phyloP scores from a whole-genome alignment of 2,329 filamentous ascomycete species.

The Allantophomopsis cytisporea region DNA sequence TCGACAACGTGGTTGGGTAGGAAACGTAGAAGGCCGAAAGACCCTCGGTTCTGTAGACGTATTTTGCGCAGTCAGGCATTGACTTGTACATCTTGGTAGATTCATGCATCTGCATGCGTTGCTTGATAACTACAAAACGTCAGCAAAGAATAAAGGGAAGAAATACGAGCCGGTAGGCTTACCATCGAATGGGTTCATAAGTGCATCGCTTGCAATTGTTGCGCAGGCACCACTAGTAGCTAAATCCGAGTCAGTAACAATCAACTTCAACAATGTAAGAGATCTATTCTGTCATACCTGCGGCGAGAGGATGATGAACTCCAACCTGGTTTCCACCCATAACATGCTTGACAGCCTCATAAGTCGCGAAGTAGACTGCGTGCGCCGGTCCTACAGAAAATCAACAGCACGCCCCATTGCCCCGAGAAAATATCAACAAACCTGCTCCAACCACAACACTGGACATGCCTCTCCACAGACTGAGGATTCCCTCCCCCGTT shows the following conservation, averaged over 20 bases:
- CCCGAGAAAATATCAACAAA: slow-evolving; percentile 27
- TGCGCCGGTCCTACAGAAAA: slow-evolving; percentile 68
- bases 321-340: slow-evolving; percentile 85
- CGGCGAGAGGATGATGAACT: slow-evolving; percentile 83
- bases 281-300: slow-evolving; percentile 42
- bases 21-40: slow-evolving; percentile 93
- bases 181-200: slow-evolving; percentile 99
- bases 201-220: slow-evolving; percentile 91
- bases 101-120: slow-evolving; percentile 96
- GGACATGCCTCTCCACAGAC: slow-evolving; percentile 91
- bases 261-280: too few relatives aligned
- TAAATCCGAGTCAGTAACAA: slow-evolving; percentile 22
- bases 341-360: slow-evolving; percentile 90
- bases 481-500: slow-evolving; percentile 74
- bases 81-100: slow-evolving; percentile 79
- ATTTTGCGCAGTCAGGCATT: slow-evolving; percentile 73
- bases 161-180: slow-evolving; percentile 19
- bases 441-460: slow-evolving; percentile 93
- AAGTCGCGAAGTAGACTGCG: slow-evolving; percentile 96
- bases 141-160: background rate
- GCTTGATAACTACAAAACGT: slow-evolving; percentile 70
- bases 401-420: slow-evolving; percentile 7
- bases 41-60: slow-evolving; percentile 80
- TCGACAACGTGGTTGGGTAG: slow-evolving; percentile 92
- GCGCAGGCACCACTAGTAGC: slow-evolving; percentile 88